These are phyloP conservation scores for Artemisia princeps DNA, from an alignment of 140 eudicot genomes.

Conservation along the genomic window DNA sequence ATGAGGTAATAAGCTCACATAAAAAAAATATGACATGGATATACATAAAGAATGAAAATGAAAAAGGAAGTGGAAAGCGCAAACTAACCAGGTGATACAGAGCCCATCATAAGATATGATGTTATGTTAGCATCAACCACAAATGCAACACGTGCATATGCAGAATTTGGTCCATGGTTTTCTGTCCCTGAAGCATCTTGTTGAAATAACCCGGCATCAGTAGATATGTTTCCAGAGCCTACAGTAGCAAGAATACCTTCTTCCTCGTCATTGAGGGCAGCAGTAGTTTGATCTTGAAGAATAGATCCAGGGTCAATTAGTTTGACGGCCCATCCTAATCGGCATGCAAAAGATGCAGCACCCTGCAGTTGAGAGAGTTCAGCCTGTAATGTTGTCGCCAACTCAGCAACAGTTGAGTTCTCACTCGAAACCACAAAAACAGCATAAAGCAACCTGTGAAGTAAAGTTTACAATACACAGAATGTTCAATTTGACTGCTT, in stretches of 20 bases:
- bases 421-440: slow-evolving; percentile 98
- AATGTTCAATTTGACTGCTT: neutral
- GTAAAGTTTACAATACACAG: slow-evolving; percentile 3
- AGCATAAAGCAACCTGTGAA: slow-evolving; percentile 89
- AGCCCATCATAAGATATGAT: slow-evolving; percentile 99
- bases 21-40: neutral
- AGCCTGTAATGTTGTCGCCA: slow-evolving; percentile 90
- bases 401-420: slow-evolving; percentile 92
- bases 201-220: slow-evolving; percentile 45
- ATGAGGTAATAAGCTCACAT: neutral
- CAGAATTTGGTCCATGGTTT: slow-evolving; percentile 42
- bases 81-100: slow-evolving; percentile 94
- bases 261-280: slow-evolving; percentile 54
- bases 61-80: neutral
- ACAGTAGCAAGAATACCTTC: slow-evolving; percentile 54
- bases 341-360: slow-evolving; percentile 97
- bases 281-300: slow-evolving; percentile 59
- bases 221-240: slow-evolving; percentile 45
- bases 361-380: slow-evolving; percentile 90
- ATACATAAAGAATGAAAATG: neutral
- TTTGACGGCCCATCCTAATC: slow-evolving; percentile 96
- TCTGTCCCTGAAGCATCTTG: slow-evolving; percentile 59
- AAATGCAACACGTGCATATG: slow-evolving; percentile 81
- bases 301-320: slow-evolving; percentile 78
- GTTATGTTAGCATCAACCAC: slow-evolving; percentile 99